Conservation (phyloP, 2,329 filamentous ascomycete species). For the Colletotrichum lentis region DNA sequence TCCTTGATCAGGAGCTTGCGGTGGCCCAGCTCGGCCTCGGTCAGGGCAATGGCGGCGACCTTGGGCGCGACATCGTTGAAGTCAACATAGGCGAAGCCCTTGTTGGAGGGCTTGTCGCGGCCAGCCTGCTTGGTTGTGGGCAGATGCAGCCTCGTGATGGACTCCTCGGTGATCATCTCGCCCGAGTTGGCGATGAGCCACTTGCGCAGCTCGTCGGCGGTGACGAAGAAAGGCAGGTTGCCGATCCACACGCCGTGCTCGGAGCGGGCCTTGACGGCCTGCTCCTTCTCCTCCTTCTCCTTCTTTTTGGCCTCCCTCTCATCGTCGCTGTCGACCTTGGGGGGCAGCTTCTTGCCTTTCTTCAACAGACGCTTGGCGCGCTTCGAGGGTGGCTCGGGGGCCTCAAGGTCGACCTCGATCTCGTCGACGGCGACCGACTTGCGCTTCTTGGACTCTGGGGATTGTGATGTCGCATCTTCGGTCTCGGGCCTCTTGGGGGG, state of each 20-base stretch:
- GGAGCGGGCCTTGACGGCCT: constrained; percentile 66
- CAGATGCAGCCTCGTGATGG: constrained; percentile 86
- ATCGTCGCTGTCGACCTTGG: constrained; percentile 53
- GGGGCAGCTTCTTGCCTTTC: constrained; percentile 72
- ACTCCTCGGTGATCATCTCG: constrained; percentile 69
- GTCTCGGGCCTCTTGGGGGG: constrained; percentile 8
- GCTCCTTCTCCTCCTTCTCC: constrained; percentile 52
- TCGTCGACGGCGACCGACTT: constrained; percentile 71
- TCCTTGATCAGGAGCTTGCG: constrained; percentile 93
- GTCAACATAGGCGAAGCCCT: constrained; percentile 96
- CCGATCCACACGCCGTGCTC: constrained; percentile 94
- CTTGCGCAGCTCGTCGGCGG: constrained; percentile 74
- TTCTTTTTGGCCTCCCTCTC: constrained; percentile 50
- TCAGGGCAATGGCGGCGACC: constrained; percentile 81
- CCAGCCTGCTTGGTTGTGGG: constrained; percentile 67
- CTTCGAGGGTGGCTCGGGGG: constrained; percentile 95
- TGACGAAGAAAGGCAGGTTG: constrained; percentile 86
- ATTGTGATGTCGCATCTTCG: constrained; percentile 13
- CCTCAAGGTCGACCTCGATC: constrained; percentile 86
- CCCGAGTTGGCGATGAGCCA: constrained; percentile 81
- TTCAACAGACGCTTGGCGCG: constrained; percentile 90
- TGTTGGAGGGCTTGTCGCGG: constrained; percentile 69
- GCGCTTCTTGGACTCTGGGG: constrained; percentile 68
- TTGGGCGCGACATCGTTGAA: constrained; percentile 76
- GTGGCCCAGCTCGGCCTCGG: constrained; percentile 80